These are phyloP conservation scores for Apocynum venetum DNA, from an alignment of 257 asterid genomes.

Conservation along the genomic window DNA sequence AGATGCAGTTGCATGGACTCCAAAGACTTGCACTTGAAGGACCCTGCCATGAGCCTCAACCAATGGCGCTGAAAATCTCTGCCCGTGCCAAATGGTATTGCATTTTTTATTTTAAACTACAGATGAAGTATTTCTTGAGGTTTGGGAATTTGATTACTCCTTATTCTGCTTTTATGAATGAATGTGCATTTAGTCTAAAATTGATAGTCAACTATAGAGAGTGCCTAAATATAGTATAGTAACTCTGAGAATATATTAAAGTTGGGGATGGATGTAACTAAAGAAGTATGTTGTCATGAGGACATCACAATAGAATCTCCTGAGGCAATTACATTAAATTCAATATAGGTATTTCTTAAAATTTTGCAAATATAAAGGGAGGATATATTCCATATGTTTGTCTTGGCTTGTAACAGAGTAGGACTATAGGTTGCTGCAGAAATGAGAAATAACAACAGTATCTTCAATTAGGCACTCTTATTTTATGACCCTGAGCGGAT, in stretches of 20 bases:
- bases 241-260: background rate
- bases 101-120: slow-evolving; percentile 1
- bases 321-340: background rate
- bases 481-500: background rate
- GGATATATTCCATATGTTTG: background rate
- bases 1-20: slow-evolving; percentile 67
- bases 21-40: slow-evolving; percentile 85
- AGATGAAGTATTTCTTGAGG: background rate
- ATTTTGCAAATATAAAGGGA: background rate
- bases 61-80: slow-evolving; percentile 67
- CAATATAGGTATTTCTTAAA: background rate
- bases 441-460: background rate
- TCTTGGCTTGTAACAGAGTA: background rate
- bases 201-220: background rate
- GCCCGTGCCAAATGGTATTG: slow-evolving; percentile 90
- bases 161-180: slow-evolving; percentile 1
- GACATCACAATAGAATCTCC: background rate
- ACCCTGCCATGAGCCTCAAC: slow-evolving; percentile 72
- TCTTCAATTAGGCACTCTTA: background rate
- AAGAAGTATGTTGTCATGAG: background rate
- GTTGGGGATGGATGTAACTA: background rate
- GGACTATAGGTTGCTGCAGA: background rate
- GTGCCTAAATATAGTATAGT: background rate
- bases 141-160: background rate
- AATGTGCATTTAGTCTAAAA: background rate